Evolutionary conservation across 768 basidiomycete genomes (phyloP).

Genomic region (Auriscalpium microsporum): DNA sequence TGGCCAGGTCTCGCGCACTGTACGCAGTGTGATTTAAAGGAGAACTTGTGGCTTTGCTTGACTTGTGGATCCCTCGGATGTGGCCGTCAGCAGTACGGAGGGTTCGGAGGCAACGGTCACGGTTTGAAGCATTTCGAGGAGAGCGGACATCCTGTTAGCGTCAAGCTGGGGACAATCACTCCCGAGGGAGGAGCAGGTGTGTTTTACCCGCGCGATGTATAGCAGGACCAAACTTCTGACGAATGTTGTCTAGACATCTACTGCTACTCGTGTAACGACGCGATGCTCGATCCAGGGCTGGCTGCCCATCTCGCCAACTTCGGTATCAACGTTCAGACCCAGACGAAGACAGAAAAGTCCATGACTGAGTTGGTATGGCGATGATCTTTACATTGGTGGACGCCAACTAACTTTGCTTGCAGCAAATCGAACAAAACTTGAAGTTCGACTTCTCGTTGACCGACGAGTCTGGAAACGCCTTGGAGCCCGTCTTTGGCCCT

Average conservation of each 20-base stretch:
- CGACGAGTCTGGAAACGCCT: slow-evolving; percentile 74
- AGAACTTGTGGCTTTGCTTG: slow-evolving; percentile 94
- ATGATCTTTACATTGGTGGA: background rate
- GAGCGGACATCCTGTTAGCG: slow-evolving; percentile 71
- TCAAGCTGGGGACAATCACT: slow-evolving; percentile 94
- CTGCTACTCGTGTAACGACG: slow-evolving; percentile 87
- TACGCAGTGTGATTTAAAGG: slow-evolving; percentile 71
- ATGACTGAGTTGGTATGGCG: slow-evolving; percentile 83
- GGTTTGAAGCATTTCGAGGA: slow-evolving; percentile 70
- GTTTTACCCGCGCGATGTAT: slow-evolving; percentile 16
- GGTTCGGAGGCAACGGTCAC: slow-evolving; percentile 81
- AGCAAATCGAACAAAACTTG: slow-evolving; percentile 97
- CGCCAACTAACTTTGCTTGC: background rate
- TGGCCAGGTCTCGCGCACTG: slow-evolving; percentile 71
- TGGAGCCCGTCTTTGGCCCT: slow-evolving; percentile 83
- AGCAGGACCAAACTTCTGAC: background rate
- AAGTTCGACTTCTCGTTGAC: slow-evolving; percentile 91
- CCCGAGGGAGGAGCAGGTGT: slow-evolving; percentile 86
- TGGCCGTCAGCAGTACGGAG: slow-evolving; percentile 79
- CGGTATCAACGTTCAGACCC: slow-evolving; percentile 76
- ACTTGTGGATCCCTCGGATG: slow-evolving; percentile 87
- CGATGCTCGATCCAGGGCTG: slow-evolving; percentile 69
- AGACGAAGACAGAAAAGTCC: slow-evolving; percentile 90
- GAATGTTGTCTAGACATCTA: slow-evolving; percentile 58
- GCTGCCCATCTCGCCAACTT: slow-evolving; percentile 68